These are phyloP conservation scores for Knoxia roxburghii DNA, from an alignment of 257 asterid species.

Conservation along the genomic window DNA sequence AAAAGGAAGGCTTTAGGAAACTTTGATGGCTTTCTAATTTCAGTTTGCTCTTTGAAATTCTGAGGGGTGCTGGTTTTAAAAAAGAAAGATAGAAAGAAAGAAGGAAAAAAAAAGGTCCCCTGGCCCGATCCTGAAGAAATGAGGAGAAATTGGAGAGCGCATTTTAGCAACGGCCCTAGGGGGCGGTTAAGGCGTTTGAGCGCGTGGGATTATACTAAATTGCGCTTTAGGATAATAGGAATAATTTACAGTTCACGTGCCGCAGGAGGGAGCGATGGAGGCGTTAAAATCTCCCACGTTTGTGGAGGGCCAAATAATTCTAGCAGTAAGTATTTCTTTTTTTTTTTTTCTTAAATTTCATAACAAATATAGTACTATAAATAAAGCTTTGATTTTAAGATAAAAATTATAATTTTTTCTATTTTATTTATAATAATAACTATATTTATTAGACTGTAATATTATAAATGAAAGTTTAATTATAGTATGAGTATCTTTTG, in stretches of 20 bases:
- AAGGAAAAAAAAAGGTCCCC: constrained; percentile 7
- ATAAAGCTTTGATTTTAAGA: too few relatives aligned
- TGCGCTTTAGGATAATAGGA: constrained; percentile 17
- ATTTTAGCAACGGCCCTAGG: constrained; percentile 18
- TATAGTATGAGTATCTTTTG: too few relatives aligned
- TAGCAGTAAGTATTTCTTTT: too few relatives aligned
- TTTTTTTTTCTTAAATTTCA: too few relatives aligned
- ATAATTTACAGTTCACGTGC: constrained; percentile 18
- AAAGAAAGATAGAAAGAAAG: too few relatives aligned
- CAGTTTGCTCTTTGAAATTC: constrained; percentile 32
- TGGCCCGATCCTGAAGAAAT: constrained; percentile 3
- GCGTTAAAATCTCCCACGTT: constrained; percentile 20
- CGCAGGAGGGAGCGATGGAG: constrained; percentile 5
- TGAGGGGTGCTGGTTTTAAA: constrained; percentile 21
- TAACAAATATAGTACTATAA: too few relatives aligned
- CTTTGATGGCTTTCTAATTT: constrained; percentile 28
- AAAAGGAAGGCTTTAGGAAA: constrained; percentile 10
- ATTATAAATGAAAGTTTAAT: too few relatives aligned
- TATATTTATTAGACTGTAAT: too few relatives aligned
- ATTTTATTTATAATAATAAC: too few relatives aligned
- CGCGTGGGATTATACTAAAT: constrained; percentile 14
- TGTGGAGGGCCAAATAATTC: constrained; percentile 10
- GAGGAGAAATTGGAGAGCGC: not conserved
- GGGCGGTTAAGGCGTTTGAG: constrained; percentile 8
- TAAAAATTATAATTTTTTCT: too few relatives aligned